A percentile compares a stretch with the other conserved stretches of the same genome.
Conservation (phyloP, 345 rosid genomes). For the Erucastrum elatum region DNA sequence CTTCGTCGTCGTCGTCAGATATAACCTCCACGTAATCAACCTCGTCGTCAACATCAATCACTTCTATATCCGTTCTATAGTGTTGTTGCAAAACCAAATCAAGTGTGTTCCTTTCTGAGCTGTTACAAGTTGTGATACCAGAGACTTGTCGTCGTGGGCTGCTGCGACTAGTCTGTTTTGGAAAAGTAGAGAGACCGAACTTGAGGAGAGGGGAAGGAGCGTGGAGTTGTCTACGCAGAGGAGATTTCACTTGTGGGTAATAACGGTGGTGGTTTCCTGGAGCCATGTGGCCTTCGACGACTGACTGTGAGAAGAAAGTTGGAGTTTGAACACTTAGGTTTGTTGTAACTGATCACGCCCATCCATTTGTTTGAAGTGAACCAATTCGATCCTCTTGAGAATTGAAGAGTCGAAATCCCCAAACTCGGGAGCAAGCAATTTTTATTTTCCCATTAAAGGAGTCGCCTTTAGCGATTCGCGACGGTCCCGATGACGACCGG, state of each 20-base stretch:
- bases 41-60: constrained; percentile 36
- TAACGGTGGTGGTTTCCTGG: constrained; percentile 32
- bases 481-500: constrained; percentile 26
- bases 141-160: not conserved
- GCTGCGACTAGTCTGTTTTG: not conserved
- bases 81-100: not conserved
- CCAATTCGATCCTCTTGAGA: constrained; percentile 24
- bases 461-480: not conserved
- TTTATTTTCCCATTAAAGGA: not conserved
- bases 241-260: constrained; percentile 37
- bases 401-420: constrained; percentile 23
- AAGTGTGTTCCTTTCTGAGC: not conserved
- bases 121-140: not conserved
- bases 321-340: too few relatives aligned
- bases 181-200: constrained; percentile 11
- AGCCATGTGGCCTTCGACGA: constrained; percentile 28
- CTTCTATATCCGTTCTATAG: constrained; percentile 18
- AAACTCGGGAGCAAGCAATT: constrained; percentile 18
- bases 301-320: constrained; percentile 37
- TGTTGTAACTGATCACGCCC: constrained; percentile 23
- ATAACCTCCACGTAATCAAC: not conserved
- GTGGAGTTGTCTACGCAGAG: constrained; percentile 35
- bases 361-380: constrained; percentile 41
- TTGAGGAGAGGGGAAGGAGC: constrained; percentile 25
- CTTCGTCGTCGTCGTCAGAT: constrained; percentile 28